Evolutionary conservation across 805 yeast genomes (phyloP), one percentile per base, ranked within the genome.

Genomic region (Wickerhamomyces rabaulensis): DNA sequence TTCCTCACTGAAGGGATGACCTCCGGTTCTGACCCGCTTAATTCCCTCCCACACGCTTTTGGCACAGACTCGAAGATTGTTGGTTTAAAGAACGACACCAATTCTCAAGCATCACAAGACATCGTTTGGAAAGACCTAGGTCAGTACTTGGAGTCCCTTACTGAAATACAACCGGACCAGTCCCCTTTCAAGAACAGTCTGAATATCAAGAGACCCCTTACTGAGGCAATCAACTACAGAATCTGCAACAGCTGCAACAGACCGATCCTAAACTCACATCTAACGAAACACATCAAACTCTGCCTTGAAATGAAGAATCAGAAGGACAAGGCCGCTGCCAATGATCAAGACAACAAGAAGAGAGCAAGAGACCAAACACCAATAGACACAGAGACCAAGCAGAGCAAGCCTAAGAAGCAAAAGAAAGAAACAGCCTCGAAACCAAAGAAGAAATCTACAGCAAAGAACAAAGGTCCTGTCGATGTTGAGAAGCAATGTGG

Each of bases 401-500:
- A 53, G 15, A 38, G 45, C 22, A 52, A 52, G 33, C 49, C 48
- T 1, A 58, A 57, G 41, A 59, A 56, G 43, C 59, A 55, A 35
- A 58, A 60, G 46, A 62, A 63, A 44, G 58, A 55, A 13, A 15
- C 46, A 20, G 25, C 49, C 9, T 23, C 48, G 63, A 46, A 58
- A 67, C 53, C 54, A 67, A 58, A 60, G 63, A 61, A 73, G 63
- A 70, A 77, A 56, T 43, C 78, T 27, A 65, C 74, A 39, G 66
- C 80, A 42, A 82, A 85, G 65, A 73, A 82, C 48, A 78, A 87
- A 66, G 84, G 91, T 22, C 91, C 96, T 4, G 90, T 90, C 21
- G 95, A 90, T 64, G 95, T 90, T 41, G 95, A 90, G 60, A 80
- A 79, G 54, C 98, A 94, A 67, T 94, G 99, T 73, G 99, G 99